Evolutionary conservation across 371 early-diverging fungal genomes (phyloP).

Genomic region (Mucor ambiguus): DNA sequence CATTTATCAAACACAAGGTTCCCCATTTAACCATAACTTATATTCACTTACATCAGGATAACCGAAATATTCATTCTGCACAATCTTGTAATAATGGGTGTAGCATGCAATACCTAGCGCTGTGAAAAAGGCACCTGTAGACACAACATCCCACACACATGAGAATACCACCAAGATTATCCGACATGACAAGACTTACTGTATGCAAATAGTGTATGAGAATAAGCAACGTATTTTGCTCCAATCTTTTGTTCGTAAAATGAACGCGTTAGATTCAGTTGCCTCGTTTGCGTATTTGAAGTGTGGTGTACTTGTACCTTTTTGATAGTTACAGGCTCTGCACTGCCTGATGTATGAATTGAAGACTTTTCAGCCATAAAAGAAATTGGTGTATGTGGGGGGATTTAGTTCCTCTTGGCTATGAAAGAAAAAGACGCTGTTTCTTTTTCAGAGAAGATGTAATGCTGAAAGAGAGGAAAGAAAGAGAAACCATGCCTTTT

Average conservation of each 20-base stretch:
- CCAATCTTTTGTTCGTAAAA: slow-evolving; percentile 45
- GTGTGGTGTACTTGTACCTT: slow-evolving; percentile 7
- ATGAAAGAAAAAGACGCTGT: background rate
- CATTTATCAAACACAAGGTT: background rate
- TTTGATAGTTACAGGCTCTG: slow-evolving; percentile 16
- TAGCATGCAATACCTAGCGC: slow-evolving; percentile 71
- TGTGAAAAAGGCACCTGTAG: slow-evolving; percentile 69
- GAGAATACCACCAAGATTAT: background rate
- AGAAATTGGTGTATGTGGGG: background rate
- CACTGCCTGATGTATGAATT: slow-evolving; percentile 6
- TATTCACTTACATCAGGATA: slow-evolving; percentile 65
- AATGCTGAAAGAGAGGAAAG: background rate
- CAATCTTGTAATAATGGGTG: slow-evolving; percentile 79
- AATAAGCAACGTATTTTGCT: slow-evolving; percentile 63
- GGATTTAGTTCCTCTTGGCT: background rate
- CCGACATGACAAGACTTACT: slow-evolving; percentile 40
- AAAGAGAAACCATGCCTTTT: background rate
- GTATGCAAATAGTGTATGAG: slow-evolving; percentile 68
- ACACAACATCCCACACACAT: background rate
- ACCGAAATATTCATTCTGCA: slow-evolving; percentile 76
- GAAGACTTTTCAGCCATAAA: slow-evolving; percentile 26
- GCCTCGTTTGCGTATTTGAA: background rate
- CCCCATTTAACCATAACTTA: too few species aligned
- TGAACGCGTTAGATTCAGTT: background rate
- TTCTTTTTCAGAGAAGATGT: background rate